Base-by-base conservation (phyloP, 495 filamentous ascomycete genomes). In the Diplogelasinospora grovesii region DNA sequence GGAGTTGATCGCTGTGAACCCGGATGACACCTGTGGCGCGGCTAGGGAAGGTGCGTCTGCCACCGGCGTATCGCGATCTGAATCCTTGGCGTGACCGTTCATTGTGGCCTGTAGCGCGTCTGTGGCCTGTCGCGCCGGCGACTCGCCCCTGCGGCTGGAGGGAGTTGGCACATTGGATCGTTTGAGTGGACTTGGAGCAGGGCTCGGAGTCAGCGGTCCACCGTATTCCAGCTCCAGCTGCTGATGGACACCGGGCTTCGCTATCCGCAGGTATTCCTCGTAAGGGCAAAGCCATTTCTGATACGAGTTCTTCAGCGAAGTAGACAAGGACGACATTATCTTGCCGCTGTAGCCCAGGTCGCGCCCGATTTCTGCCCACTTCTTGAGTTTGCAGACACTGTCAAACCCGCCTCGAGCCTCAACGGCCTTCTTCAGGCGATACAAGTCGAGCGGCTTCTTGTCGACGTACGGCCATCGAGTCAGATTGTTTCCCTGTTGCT, bases 321-420 rank as follows among this genome's bases (percentile, higher is more conserved):
- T 99, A 8, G 92, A 99, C 28, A 99, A 64, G n/a, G 93, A 97
- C 0, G 93, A 97, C 92, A 99, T 99, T 49, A 99, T 99, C 66
- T 99, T 99, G 56, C 92, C 92, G 56, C 92, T 96, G 65, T 99
- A 99, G 38, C 92, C 92, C 14, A 99, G 67, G 60, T 96, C 90
- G 56, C 92, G 83, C 23, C 92, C 92, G 46, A 99, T 96, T 61
- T 99, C 92, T 0, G 92, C 92, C 92, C 92, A 99, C 69, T 95
- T 97, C 63, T 99, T 99, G 35, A 80, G 73, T 65, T 94, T 96
- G 71, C 93, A 97, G 25, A 99, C 92, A 46, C 81, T 81, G 26
- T 95, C 88, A 52, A 99, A 99, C 0, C 92, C 92, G 21, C 92
- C 92, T 29, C 89, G 78, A 26, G 80, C 77, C 59, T 97, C 92